These are phyloP conservation scores for Sporothrix protearum DNA, from an alignment of 2,329 filamentous ascomycete genomes.

Conservation along the genomic window DNA sequence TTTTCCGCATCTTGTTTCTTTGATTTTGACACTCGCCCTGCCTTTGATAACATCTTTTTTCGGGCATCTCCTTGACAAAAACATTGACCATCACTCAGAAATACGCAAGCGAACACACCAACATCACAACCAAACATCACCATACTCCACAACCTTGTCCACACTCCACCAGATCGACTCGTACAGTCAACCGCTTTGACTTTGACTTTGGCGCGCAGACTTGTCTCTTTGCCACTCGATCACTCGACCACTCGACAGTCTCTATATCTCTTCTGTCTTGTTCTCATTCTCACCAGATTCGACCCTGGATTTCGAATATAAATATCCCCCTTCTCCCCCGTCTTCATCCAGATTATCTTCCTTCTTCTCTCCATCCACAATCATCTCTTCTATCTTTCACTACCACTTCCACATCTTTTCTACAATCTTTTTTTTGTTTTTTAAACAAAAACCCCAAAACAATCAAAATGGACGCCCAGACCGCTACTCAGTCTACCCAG, in stretches of 20 bases:
- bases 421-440: constrained; percentile 16
- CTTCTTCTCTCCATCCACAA: constrained; percentile 29
- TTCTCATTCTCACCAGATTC: not conserved
- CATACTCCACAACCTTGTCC: not conserved
- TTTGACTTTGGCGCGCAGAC: not conserved
- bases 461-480: constrained; percentile 27
- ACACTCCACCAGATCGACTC: not conserved
- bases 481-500: constrained; percentile 27
- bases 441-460: constrained; percentile 17
- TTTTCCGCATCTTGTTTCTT: not conserved
- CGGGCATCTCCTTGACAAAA: not conserved
- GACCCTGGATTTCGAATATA: constrained; percentile 26
- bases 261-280: not conserved
- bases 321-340: constrained; percentile 20
- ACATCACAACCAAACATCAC: not conserved
- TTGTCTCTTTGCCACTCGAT: not conserved
- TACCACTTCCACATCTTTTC: constrained; percentile 8
- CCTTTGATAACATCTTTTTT: not conserved
- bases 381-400: constrained; percentile 17
- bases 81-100: no score
- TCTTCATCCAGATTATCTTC: constrained; percentile 15
- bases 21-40: not conserved
- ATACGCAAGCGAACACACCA: not conserved
- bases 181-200: not conserved
- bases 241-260: not conserved